Evolutionary conservation across 257 asterid genomes (phyloP).

Genomic region (Linderniella brevidens): DNA sequence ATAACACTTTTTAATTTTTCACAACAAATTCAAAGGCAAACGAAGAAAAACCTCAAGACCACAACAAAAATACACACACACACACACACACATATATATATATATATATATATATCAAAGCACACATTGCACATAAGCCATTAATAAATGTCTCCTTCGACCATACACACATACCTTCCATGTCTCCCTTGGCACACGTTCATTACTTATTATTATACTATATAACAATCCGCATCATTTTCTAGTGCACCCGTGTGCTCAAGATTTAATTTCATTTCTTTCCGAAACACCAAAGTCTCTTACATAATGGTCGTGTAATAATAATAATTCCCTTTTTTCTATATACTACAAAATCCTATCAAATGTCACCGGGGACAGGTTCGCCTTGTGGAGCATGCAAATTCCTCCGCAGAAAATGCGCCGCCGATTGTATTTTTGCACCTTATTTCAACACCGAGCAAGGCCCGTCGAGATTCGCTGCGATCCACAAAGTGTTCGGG

Average conservation of each 20-base stretch:
- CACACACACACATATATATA: too few relatives aligned
- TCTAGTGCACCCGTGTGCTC: not conserved
- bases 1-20: too few relatives aligned
- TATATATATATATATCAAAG: too few relatives aligned
- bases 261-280: not conserved
- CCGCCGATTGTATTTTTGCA: conserved; percentile 61
- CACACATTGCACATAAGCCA: not conserved
- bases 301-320: not conserved
- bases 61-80: too few relatives aligned
- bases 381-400: conserved; percentile 99
- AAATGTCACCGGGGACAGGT: conserved; percentile 18
- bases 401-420: conserved; percentile 74
- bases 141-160: not conserved
- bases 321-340: not conserved
- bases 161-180: conserved; percentile 1
- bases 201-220: not conserved
- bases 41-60: too few relatives aligned
- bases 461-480: conserved; percentile 79
- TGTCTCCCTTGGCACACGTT: not conserved
- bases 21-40: too few relatives aligned
- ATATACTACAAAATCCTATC: conserved; percentile 2
- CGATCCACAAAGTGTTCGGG: conserved; percentile 88
- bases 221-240: not conserved
- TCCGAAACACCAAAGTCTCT: not conserved
- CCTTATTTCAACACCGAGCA: conserved; percentile 83